Conservation (phyloP, 371 early-diverging fungal genomes). For the Mucor plumbeus region DNA sequence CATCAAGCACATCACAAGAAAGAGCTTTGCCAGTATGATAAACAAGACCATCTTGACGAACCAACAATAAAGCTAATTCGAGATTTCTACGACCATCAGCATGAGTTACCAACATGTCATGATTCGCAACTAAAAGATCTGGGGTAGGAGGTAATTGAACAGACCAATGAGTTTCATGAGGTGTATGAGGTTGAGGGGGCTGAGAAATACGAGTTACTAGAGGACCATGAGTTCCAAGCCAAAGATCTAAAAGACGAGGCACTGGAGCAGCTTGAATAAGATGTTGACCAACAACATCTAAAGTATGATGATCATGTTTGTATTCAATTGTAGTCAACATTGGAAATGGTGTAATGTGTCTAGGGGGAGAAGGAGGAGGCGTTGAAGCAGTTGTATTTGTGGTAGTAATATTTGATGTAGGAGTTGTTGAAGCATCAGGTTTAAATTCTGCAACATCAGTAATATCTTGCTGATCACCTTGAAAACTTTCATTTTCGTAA, state of each 20-base stretch:
- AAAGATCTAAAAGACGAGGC: constrained; percentile 37
- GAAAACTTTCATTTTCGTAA: constrained; percentile 43
- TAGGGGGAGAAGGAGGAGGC: constrained; percentile 46
- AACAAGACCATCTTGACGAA: constrained; percentile 46
- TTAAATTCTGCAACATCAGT: constrained; percentile 12
- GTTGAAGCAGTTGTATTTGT: constrained; percentile 24
- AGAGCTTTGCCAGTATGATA: constrained; percentile 44
- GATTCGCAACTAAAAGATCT: constrained; percentile 30
- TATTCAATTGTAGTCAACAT: constrained; percentile 36
- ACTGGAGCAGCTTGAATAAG: constrained; percentile 30
- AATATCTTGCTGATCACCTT: constrained; percentile 15
- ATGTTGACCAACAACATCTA: constrained; percentile 40
- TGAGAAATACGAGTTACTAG: constrained; percentile 25
- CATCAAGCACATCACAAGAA: constrained; percentile 19
- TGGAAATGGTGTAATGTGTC: constrained; percentile 49
- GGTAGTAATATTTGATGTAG: constrained; percentile 11
- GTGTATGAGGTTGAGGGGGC: constrained; percentile 33
- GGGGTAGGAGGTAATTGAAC: constrained; percentile 18
- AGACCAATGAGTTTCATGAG: constrained; percentile 36
- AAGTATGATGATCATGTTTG: constrained; percentile 20
- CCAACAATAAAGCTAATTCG: constrained; percentile 44
- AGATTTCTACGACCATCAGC: constrained; percentile 39
- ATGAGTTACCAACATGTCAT: constrained; percentile 34
- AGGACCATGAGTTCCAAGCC: constrained; percentile 51
- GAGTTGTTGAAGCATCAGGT: neutral